Evolutionary conservation across 2,329 filamentous ascomycete genomes (phyloP).

Genomic region (Ceratocystis destructans): DNA sequence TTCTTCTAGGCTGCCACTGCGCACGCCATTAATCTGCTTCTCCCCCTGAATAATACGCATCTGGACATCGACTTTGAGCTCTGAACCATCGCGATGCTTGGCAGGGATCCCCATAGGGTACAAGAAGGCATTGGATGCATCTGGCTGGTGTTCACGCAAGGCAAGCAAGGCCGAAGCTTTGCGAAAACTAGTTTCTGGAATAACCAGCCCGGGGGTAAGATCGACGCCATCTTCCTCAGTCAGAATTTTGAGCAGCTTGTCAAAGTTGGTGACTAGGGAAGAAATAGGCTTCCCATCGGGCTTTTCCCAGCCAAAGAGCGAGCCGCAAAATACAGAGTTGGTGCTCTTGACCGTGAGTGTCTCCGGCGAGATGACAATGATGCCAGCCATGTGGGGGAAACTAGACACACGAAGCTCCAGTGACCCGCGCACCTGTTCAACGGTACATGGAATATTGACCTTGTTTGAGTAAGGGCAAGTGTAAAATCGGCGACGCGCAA

Average conservation of each 20-base stretch:
- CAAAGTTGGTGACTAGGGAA: slow-evolving; percentile 73
- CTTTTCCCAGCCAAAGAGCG: slow-evolving; percentile 77
- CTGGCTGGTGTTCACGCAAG: slow-evolving; percentile 66
- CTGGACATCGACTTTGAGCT: slow-evolving; percentile 88
- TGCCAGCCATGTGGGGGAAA: slow-evolving; percentile 93
- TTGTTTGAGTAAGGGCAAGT: slow-evolving; percentile 66
- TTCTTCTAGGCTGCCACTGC: slow-evolving; percentile 49
- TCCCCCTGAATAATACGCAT: slow-evolving; percentile 93
- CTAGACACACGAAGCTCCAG: slow-evolving; percentile 74
- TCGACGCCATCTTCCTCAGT: slow-evolving; percentile 75
- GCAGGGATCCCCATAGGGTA: slow-evolving; percentile 74
- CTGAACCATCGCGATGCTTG: slow-evolving; percentile 76
- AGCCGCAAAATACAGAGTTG: slow-evolving; percentile 86
- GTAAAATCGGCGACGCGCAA: slow-evolving; percentile 61
- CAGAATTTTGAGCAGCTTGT: slow-evolving; percentile 66
- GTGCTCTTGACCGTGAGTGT: slow-evolving; percentile 75
- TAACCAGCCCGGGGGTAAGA: slow-evolving; percentile 83
- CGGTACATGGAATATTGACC: slow-evolving; percentile 70
- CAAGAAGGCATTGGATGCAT: slow-evolving; percentile 66
- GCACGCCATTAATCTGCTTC: slow-evolving; percentile 45
- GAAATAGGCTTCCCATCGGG: slow-evolving; percentile 69
- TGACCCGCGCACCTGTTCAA: slow-evolving; percentile 57
- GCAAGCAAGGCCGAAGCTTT: slow-evolving; percentile 74
- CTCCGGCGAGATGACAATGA: slow-evolving; percentile 76
- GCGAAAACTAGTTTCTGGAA: slow-evolving; percentile 91